These are phyloP conservation scores for Amanita rimosa DNA, from an alignment of 768 basidiomycete species.

Conservation along the genomic window DNA sequence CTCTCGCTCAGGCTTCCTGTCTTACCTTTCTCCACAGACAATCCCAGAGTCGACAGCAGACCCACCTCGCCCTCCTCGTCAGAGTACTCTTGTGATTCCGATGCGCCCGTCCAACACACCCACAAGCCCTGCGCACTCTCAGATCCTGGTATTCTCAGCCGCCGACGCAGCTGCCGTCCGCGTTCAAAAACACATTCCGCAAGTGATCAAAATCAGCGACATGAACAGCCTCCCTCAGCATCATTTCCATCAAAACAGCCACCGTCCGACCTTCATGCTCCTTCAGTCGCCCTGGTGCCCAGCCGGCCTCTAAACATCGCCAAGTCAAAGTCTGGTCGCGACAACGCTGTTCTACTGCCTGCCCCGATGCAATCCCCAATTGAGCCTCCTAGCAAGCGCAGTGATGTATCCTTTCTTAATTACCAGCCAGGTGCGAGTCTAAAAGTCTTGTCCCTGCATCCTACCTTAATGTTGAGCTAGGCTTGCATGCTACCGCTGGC, in stretches of 20 bases:
- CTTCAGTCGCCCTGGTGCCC: constrained; percentile 39
- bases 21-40: constrained; percentile 16
- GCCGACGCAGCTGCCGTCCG: constrained; percentile 32
- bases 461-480: constrained; percentile 13
- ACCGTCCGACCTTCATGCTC: constrained; percentile 34
- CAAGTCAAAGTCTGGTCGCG: constrained; percentile 2
- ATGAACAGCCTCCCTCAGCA: not conserved
- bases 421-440: constrained; percentile 47
- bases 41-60: not conserved
- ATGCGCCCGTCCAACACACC: constrained; percentile 12
- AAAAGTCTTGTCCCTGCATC: not conserved
- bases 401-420: constrained; percentile 34
- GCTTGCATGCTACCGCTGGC: constrained; percentile 59
- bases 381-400: constrained; percentile 9
- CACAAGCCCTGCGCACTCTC: constrained; percentile 43
- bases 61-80: constrained; percentile 31
- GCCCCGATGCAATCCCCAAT: constrained; percentile 8
- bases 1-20: constrained; percentile 17
- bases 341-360: not conserved
- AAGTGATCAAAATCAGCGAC: not conserved
- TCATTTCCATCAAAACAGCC: not conserved
- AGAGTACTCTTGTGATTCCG: constrained; percentile 39
- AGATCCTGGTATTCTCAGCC: constrained; percentile 50
- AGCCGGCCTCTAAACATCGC: not conserved
- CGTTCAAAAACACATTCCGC: constrained; percentile 17